phyloP scores from a whole-genome alignment of 1,284 basidiomycete genomes.

The Leucoagaricus sp. region DNA sequence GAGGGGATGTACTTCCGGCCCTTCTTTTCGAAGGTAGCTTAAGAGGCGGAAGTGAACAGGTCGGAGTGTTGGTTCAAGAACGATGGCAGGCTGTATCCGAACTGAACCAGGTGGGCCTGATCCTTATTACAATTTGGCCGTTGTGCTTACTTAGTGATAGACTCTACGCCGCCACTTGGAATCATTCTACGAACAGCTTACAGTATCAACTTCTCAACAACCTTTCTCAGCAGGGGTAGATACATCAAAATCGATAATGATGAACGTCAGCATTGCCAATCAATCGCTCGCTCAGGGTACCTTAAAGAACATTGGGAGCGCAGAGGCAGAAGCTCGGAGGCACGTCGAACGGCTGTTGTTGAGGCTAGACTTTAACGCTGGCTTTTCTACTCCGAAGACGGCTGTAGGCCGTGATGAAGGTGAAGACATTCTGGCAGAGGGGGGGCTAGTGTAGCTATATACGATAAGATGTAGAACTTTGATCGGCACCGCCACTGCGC shows the following conservation, averaged over 20 bases:
- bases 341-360: constrained; percentile 84
- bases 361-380: constrained; percentile 84
- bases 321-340: constrained; percentile 61
- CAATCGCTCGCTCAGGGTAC: constrained; percentile 51
- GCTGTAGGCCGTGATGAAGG: constrained; percentile 26
- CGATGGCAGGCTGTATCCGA: constrained; percentile 67
- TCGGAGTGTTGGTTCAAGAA: constrained; percentile 72
- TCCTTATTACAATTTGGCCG: not conserved
- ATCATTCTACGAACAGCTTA: constrained; percentile 78
- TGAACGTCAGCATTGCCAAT: constrained; percentile 62
- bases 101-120: constrained; percentile 65
- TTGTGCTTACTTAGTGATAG: constrained; percentile 34
- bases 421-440: constrained; percentile 50
- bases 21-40: constrained; percentile 79
- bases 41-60: constrained; percentile 49
- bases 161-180: constrained; percentile 62
- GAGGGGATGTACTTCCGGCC: constrained; percentile 87
- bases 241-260: constrained; percentile 66
- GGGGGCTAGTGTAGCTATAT: constrained; percentile 31
- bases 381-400: constrained; percentile 58
- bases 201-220: constrained; percentile 70
- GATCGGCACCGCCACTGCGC: constrained; percentile 8
- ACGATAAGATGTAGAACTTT: constrained; percentile 17
- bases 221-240: constrained; percentile 58
- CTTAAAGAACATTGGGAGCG: constrained; percentile 39